Evolutionary conservation across 805 yeast genomes (phyloP).

Genomic region (Suhomyces pyralidae): DNA sequence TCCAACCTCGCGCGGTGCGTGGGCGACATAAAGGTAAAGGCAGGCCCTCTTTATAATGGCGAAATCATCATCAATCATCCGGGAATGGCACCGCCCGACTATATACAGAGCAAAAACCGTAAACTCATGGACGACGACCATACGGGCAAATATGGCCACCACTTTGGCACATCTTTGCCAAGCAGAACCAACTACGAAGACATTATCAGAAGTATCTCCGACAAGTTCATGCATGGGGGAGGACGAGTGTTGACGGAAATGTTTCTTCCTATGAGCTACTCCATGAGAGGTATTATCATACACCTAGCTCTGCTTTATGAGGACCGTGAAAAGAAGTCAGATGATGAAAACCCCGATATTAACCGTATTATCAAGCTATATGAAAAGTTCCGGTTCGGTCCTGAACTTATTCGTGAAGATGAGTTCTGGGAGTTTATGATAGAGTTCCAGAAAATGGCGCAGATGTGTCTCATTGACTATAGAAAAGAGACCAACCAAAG

Average conservation of each 20-base stretch:
- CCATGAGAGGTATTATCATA: conserved; percentile 42
- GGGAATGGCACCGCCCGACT: conserved; percentile 41
- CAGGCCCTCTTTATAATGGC: conserved; percentile 33
- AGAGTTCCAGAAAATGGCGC: conserved; percentile 17
- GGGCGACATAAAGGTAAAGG: conserved; percentile 27
- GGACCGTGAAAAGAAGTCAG: not conserved
- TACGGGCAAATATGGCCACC: conserved; percentile 9
- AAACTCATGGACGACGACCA: conserved; percentile 9
- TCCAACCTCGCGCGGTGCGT: conserved; percentile 24
- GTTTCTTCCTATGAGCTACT: conserved; percentile 18
- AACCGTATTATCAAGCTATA: conserved; percentile 45
- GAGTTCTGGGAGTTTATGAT: conserved; percentile 60
- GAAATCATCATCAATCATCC: conserved; percentile 34
- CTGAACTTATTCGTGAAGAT: conserved; percentile 52
- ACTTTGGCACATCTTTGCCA: conserved; percentile 17
- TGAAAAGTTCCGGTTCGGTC: conserved; percentile 68
- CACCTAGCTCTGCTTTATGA: conserved; percentile 20
- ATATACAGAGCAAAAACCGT: conserved; percentile 32
- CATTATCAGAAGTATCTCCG: conserved; percentile 57
- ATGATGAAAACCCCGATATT: conserved; percentile 11
- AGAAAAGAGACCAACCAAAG: not conserved
- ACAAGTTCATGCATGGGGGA: conserved; percentile 48
- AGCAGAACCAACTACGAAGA: conserved; percentile 47
- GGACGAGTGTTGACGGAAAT: conserved; percentile 37
- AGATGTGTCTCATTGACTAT: conserved; percentile 6